Conservation (phyloP, 208 protist species). For the Angomonas deanei region DNA sequence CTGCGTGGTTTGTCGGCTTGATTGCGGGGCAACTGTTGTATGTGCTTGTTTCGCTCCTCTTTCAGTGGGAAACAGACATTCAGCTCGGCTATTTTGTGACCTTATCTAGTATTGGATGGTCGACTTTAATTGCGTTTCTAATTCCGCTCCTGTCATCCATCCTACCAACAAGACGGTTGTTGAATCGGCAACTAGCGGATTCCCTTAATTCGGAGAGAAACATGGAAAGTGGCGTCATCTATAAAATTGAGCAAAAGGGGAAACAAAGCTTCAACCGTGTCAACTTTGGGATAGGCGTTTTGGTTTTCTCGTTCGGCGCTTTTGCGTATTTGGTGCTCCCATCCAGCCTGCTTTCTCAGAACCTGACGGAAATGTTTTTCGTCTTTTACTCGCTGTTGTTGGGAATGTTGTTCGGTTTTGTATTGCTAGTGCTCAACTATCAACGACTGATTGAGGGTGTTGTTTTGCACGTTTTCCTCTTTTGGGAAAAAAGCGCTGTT, state of each 20-base stretch:
- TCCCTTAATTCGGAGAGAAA: conserved; percentile 74
- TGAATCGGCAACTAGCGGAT: conserved; percentile 70
- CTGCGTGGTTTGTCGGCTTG: conserved; percentile 76
- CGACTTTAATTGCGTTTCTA: conserved; percentile 63
- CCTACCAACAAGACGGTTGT: conserved; percentile 76
- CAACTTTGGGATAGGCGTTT: conserved; percentile 43
- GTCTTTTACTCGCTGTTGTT: conserved; percentile 92
- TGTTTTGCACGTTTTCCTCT: conserved; percentile 56
- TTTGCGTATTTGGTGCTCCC: conserved; percentile 92
- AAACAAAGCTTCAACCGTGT: conserved; percentile 12
- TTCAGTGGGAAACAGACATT: conserved; percentile 31
- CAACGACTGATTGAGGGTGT: conserved; percentile 66
- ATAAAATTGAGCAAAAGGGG: conserved; percentile 46
- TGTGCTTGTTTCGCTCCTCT: conserved; percentile 21
- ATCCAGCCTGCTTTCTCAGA: conserved; percentile 71
- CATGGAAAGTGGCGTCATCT: conserved; percentile 37
- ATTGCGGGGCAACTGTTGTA: conserved; percentile 52
- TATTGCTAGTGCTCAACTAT: conserved; percentile 89
- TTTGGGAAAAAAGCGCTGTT: conserved; percentile 77
- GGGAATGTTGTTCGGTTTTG: conserved; percentile 85
- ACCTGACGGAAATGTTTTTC: conserved; percentile 85
- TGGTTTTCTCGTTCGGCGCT: conserved; percentile 57
- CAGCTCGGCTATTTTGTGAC: conserved; percentile 26
- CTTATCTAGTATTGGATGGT: conserved; percentile 37
- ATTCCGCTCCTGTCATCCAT: conserved; percentile 82